Conservation (phyloP, 108 stramenopile genomes). For the Cylindrotheca fusiformis region DNA sequence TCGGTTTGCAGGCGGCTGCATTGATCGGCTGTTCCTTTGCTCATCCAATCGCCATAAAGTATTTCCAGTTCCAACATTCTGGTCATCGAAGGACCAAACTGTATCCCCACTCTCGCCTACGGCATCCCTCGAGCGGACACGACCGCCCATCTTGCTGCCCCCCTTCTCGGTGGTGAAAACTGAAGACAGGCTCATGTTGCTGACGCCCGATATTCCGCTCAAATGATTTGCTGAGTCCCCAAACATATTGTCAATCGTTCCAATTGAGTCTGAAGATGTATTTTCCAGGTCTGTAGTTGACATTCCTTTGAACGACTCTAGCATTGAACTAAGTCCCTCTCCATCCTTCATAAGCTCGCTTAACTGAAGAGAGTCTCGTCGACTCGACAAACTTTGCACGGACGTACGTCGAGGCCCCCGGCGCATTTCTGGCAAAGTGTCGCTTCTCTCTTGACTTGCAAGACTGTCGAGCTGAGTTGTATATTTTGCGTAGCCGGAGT, state of each 20-base stretch:
- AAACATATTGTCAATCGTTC: constrained; percentile 24
- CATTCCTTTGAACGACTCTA: constrained; percentile 42
- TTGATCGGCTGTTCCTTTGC: not conserved
- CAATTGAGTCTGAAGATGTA: constrained; percentile 23
- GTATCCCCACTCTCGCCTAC: not conserved
- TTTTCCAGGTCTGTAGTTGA: constrained; percentile 14
- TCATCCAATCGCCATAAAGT: not conserved
- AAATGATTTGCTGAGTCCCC: constrained; percentile 4
- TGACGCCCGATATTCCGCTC: constrained; percentile 27
- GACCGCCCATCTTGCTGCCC: not conserved
- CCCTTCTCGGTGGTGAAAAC: not conserved
- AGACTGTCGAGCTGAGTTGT: constrained; percentile 9
- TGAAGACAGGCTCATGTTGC: constrained; percentile 19
- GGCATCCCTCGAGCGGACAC: not conserved
- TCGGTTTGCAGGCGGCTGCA: not conserved
- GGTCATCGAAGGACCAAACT: not conserved
- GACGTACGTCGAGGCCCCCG: constrained; percentile 6
- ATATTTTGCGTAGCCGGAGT: constrained; percentile 15
- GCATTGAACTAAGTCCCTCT: not conserved
- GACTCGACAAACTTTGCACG: constrained; percentile 3
- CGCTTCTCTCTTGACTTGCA: constrained; percentile 1
- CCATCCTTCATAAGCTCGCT: constrained; percentile 21
- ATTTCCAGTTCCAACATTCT: not conserved
- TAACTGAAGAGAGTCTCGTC: constrained; percentile 25
- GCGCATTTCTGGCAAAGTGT: not conserved